Evolutionary conservation across 208 protist genomes (phyloP), one percentile per base, ranked within the genome.

Genomic region (Trypanosoma scelopori): DNA sequence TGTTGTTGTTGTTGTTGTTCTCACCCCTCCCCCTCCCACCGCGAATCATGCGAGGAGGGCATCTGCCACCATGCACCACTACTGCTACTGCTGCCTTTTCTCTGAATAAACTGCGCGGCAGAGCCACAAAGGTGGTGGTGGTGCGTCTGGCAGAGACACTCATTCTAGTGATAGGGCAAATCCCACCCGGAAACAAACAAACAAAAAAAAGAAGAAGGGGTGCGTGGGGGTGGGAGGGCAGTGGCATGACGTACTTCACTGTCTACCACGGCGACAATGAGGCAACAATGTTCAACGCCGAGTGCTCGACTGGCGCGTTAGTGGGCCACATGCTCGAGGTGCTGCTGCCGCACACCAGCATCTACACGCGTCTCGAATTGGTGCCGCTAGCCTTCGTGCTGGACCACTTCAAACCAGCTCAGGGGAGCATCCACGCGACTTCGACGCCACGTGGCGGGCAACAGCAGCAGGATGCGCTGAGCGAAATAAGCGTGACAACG

Each of bases 291-390:
- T 75, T 90, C 35, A 86, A 79, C 69, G 78, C 72, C 25, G 81
- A 90, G 57, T 90, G 81, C 57, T 79, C 80, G 23, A 65, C 68
- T 28, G 78, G 78, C 15, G 71, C 68, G 41, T 72, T 90, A 23
- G 64, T 79, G 25, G 55, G 53, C 20, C 71, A 65, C 25, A 72
- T 90, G 58, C 56, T 65, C 7, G 81, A 87, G 13, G 5, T 43
- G 27, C 43, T 72, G 1, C 30, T 51, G 16, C 57, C 67, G n/a
- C 58, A 51, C 22, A 47, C 50, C 35, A 23, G 22, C 16, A 48
- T 55, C 23, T 87, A 87, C 62, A 56, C 53, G 30, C 63, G 75
- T 11, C 70, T 83, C 0, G 82, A 88, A 50, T 70, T 88, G 0
- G 35, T 88, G 6, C 78, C 82, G 20, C 59, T 88, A 13, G 55